phyloP scores from a whole-genome alignment of 768 basidiomycete species.

The Phaeotremella fagi region DNA sequence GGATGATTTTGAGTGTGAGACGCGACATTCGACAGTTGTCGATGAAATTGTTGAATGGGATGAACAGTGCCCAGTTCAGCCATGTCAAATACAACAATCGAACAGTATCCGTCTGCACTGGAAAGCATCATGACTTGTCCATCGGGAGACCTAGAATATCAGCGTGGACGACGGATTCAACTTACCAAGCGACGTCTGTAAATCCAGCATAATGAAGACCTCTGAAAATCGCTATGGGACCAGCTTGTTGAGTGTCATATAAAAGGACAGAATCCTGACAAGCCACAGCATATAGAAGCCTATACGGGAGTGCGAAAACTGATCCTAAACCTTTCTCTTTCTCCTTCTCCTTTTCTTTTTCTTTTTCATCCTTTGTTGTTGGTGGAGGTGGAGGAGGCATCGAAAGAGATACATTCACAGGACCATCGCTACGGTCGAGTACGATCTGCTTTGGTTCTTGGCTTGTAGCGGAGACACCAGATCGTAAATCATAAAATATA shows the following conservation, averaged over 20 bases:
- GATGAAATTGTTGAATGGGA: slow-evolving; percentile 82
- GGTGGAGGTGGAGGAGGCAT: slow-evolving; percentile 60
- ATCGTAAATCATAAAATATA: slow-evolving; percentile 81
- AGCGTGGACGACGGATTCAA: slow-evolving; percentile 20
- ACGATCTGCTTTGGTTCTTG: slow-evolving; percentile 58
- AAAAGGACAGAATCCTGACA: slow-evolving; percentile 94
- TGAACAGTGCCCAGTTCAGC: slow-evolving; percentile 76
- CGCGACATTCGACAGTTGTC: slow-evolving; percentile 86
- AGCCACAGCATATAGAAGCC: slow-evolving; percentile 90
- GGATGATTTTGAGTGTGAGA: slow-evolving; percentile 47
- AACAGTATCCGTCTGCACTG: slow-evolving; percentile 95
- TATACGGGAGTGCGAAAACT: slow-evolving; percentile 83
- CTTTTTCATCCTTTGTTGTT: slow-evolving; percentile 46
- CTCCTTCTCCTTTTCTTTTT: slow-evolving; percentile 24
- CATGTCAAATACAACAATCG: slow-evolving; percentile 74
- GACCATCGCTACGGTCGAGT: slow-evolving; percentile 52
- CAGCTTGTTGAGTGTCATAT: slow-evolving; percentile 94
- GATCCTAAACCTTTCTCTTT: slow-evolving; percentile 51
- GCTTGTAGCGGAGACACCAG: slow-evolving; percentile 49
- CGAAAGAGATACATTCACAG: slow-evolving; percentile 49
- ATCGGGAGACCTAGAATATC: slow-evolving; percentile 74
- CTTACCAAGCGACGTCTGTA: slow-evolving; percentile 92
- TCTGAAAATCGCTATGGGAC: slow-evolving; percentile 83
- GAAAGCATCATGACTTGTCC: slow-evolving; percentile 88
- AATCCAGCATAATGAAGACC: slow-evolving; percentile 97